These are phyloP conservation scores for Agaricales sp. DNA, from an alignment of 1,284 basidiomycete genomes.

Conservation along the genomic window DNA sequence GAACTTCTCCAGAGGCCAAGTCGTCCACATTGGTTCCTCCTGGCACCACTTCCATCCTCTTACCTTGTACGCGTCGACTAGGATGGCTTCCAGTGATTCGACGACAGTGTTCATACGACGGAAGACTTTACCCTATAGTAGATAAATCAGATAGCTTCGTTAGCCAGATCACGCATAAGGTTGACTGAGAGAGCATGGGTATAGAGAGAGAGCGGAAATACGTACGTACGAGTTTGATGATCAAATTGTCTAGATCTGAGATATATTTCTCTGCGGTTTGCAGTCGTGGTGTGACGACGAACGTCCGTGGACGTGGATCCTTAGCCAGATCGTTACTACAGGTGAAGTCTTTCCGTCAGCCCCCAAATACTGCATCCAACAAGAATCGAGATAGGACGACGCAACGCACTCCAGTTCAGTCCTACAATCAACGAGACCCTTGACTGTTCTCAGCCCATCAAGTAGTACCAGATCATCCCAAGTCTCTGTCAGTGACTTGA, in stretches of 20 bases:
- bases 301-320: constrained; percentile 39
- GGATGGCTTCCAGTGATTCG: constrained; percentile 50
- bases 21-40: constrained; percentile 65
- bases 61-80: constrained; percentile 55
- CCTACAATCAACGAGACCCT: constrained; percentile 54
- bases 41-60: constrained; percentile 62
- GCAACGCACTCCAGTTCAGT: constrained; percentile 66
- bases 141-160: neutral
- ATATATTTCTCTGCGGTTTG: constrained; percentile 57
- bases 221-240: constrained; percentile 49
- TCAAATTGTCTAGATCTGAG: constrained; percentile 43
- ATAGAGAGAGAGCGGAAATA: constrained; percentile 4
- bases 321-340: constrained; percentile 57
- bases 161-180: no score
- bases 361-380: no score
- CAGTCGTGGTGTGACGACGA: constrained; percentile 52
- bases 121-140: constrained; percentile 54
- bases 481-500: constrained; percentile 45
- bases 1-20: constrained; percentile 71
- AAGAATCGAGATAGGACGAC: constrained; percentile 8
- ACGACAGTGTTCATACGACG: constrained; percentile 47
- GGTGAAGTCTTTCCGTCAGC: no score
- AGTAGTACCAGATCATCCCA: constrained; percentile 70
- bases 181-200: no score
- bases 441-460: constrained; percentile 63